These are phyloP conservation scores for Calonectria honghensis DNA, from an alignment of 2,329 filamentous ascomycete species.

Conservation along the genomic window DNA sequence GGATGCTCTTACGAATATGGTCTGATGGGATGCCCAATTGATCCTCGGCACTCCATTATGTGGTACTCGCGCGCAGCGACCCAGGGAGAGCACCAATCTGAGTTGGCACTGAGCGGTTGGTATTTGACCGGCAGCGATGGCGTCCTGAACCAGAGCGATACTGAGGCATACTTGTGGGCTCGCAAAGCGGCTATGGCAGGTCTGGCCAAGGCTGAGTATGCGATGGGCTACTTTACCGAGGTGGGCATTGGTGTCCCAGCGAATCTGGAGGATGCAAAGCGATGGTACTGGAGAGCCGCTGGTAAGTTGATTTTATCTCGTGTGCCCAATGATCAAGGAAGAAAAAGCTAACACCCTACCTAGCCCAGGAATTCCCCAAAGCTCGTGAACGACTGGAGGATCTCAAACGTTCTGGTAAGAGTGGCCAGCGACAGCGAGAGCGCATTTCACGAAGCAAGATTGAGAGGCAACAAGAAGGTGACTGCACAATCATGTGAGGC, in stretches of 20 bases:
- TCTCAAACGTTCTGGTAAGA: constrained; percentile 86
- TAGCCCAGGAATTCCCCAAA: constrained; percentile 96
- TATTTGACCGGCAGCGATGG: constrained; percentile 94
- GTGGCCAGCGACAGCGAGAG: constrained; percentile 81
- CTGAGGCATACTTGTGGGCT: constrained; percentile 97
- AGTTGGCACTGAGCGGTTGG: constrained; percentile 91
- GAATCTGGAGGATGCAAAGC: constrained; percentile 95
- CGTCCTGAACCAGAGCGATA: constrained; percentile 92
- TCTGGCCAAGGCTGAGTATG: constrained; percentile 95
- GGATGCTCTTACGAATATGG: constrained; percentile 95
- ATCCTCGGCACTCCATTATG: constrained; percentile 88
- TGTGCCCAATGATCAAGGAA: constrained; percentile 4
- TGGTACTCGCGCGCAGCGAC: constrained; percentile 96
- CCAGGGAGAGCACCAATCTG: constrained; percentile 95
- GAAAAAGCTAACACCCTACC: constrained; percentile 52
- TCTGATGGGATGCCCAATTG: constrained; percentile 86
- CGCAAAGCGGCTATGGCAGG: constrained; percentile 93
- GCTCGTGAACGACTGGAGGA: constrained; percentile 95
- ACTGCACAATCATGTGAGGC: constrained; percentile 89
- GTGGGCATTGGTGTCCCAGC: constrained; percentile 91
- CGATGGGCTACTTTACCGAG: constrained; percentile 97
- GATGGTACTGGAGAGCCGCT: constrained; percentile 98
- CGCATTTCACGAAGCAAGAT: constrained; percentile 88
- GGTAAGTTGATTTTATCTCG: constrained; percentile 77
- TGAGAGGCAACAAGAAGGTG: constrained; percentile 89